Conservation (phyloP, 1,139 yeast genomes). For the Debaryomyces robertsiae region DNA sequence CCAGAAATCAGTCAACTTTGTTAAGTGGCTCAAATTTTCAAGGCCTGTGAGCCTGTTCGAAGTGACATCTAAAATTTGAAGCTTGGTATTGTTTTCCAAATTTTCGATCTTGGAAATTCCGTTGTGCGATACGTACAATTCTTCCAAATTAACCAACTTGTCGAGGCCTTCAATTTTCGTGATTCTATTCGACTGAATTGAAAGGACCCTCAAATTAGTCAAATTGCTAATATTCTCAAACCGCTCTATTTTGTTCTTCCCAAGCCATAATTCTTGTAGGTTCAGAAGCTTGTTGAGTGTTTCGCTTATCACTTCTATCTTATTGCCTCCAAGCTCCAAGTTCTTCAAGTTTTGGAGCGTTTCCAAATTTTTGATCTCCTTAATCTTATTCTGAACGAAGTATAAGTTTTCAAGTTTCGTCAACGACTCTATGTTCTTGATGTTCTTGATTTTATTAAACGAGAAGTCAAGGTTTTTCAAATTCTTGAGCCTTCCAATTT, state of each 20-base stretch:
- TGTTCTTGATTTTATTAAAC: slow-evolving; percentile 86
- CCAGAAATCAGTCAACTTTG: slow-evolving; percentile 86
- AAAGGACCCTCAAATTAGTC: slow-evolving; percentile 67
- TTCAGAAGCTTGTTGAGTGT: slow-evolving; percentile 54
- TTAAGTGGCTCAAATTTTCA: slow-evolving; percentile 66
- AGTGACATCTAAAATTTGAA: slow-evolving; percentile 80
- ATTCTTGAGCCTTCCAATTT: slow-evolving; percentile 59
- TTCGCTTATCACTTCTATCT: slow-evolving; percentile 63
- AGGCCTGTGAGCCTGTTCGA: slow-evolving; percentile 66
- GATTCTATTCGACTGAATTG: slow-evolving; percentile 86
- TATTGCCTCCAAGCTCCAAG: slow-evolving; percentile 91
- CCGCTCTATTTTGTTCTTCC: slow-evolving; percentile 75
- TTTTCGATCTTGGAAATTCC: slow-evolving; percentile 77
- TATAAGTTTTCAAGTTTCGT: slow-evolving; percentile 66
- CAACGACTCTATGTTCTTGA: slow-evolving; percentile 74
- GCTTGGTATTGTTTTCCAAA: slow-evolving; percentile 66
- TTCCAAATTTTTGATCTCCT: slow-evolving; percentile 68
- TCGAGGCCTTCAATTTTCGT: slow-evolving; percentile 83
- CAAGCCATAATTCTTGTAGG: slow-evolving; percentile 86
- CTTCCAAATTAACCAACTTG: slow-evolving; percentile 70
- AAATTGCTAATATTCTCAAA: slow-evolving; percentile 67
- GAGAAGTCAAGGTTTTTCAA: slow-evolving; percentile 76
- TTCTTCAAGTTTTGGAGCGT: slow-evolving; percentile 61
- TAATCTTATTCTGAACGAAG: slow-evolving; percentile 86
- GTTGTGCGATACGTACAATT: slow-evolving; percentile 86